Base-by-base conservation (phyloP, 2,329 filamentous ascomycete genomes). In the Aspergillus ochraceus region DNA sequence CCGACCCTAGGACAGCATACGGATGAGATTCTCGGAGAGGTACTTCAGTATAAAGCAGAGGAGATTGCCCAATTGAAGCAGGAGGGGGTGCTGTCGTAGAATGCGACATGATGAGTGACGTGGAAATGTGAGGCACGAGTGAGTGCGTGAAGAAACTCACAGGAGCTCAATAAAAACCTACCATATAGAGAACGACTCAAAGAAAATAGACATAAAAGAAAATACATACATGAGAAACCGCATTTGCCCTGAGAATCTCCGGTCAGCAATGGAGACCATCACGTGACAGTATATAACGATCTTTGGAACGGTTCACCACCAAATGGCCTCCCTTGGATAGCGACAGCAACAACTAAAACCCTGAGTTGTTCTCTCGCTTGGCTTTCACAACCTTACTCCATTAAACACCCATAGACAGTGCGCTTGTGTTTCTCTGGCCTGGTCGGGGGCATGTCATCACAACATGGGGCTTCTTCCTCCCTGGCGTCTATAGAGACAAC, bases 1-100 rank as follows among this genome's bases (percentile, higher is more conserved):
- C 95, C 95, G 1, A 90, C 89, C 8, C 78, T 99, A 36, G 95
- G 93, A 0, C 87, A 97, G 77, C 92, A 97, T 75, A 97, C 92
- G 0, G 82, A 91, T 65, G 90, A 95, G 74, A 83, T 97, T 5
- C 75, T 97, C 59, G 72, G 75, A 20, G 83, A 84, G 24, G 72
- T 92, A 22, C 76, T 95, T 19, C 86, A 87, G 0, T 79, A 91
- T 65, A 80, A 77, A 17, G 76, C 81, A 51, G 76, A 75, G 0
- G 83, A 89, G 53, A 89, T 97, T 57, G 73, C 80, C 46, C 77
- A 74, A 10, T 74, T 96, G 64, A 90, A 83, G 69, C 77, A 81
- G 32, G 83, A 86, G 53, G 91, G 91, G 0, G 86, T 91, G 2
- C 80, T 96, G 36, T 81, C 81, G 60, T 86, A 76, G 60, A 60